These are phyloP conservation scores for Volvox africanus DNA, from an alignment of 139 green algal genomes.

Conservation along the genomic window DNA sequence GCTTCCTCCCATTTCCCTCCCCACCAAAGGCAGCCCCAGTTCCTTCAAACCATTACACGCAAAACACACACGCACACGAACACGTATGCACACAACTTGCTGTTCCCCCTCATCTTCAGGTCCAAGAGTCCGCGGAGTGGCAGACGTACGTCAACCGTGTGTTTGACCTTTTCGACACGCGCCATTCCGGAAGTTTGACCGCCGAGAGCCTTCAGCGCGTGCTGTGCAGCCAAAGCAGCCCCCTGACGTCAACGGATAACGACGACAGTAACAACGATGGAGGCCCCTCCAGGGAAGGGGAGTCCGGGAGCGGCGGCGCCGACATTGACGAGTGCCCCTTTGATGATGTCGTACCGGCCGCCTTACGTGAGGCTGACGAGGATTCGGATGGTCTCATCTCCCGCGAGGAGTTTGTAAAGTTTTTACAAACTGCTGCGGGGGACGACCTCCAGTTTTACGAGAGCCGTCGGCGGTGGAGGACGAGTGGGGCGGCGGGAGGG, in stretches of 20 bases:
- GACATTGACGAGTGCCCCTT: conserved; percentile 39
- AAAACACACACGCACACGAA: not conserved
- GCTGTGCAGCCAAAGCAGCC: conserved; percentile 8
- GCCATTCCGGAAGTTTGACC: conserved; percentile 5
- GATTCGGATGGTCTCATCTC: conserved; percentile 18
- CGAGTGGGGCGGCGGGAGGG: not conserved
- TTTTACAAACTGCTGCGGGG: not conserved
- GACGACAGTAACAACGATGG: not conserved
- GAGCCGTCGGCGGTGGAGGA: conserved; percentile 1
- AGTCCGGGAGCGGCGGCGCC: not conserved
- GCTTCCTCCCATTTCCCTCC: not conserved
- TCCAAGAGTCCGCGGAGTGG: conserved; percentile 27
- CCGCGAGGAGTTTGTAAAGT: conserved; percentile 32
- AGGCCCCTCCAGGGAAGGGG: not conserved
- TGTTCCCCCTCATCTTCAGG: not conserved
- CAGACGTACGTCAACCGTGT: conserved; percentile 22
- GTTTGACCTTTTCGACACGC: conserved; percentile 25
- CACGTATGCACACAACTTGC: not conserved
- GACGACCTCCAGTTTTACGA: conserved; percentile 50
- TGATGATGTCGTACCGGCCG: conserved; percentile 35
- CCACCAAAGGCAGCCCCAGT: no score
- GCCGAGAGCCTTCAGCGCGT: not conserved
- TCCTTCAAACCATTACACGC: no score
- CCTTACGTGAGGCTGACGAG: conserved; percentile 29
- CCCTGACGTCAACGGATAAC: not conserved